phyloP scores from a whole-genome alignment of 2,329 filamentous ascomycete species.

The Didymella lethalis region DNA sequence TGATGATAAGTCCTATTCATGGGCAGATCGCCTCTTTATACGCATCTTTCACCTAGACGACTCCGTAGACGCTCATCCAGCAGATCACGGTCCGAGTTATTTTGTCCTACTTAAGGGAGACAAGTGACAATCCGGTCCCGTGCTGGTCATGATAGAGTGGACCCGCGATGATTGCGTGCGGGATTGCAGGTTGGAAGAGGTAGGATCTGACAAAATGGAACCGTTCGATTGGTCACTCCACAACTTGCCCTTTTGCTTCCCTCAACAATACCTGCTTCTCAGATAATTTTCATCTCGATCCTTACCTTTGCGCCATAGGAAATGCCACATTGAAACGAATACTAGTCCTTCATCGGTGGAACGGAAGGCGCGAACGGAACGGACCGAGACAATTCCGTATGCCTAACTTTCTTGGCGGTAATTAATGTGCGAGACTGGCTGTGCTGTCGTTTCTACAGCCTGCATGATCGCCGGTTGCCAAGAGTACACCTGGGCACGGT shows the following conservation, averaged over 20 bases:
- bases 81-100: neutral
- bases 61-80: neutral
- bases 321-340: conserved; percentile 1
- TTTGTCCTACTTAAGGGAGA: neutral
- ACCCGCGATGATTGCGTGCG: neutral
- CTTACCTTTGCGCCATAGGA: neutral
- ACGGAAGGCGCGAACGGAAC: conserved; percentile 6
- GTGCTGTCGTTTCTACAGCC: neutral
- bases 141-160: conserved; percentile 1
- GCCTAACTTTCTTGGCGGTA: conserved; percentile 6
- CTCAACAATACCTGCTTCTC: neutral
- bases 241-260: neutral
- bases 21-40: conserved; percentile 3
- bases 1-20: neutral
- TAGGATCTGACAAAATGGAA: conserved; percentile 9
- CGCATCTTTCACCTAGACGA: neutral
- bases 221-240: conserved; percentile 4
- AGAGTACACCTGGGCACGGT: neutral
- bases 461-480: conserved; percentile 7
- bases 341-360: conserved; percentile 4
- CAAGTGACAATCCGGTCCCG: neutral
- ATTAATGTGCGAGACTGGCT: conserved; percentile 1
- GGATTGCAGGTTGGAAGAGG: conserved; percentile 8
- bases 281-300: conserved; percentile 1
- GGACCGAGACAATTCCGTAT: conserved; percentile 13